Evolutionary conservation across 108 stramenopile genomes (phyloP), one percentile per base, ranked within the genome.

Genomic region (Chaetoceros muelleri): DNA sequence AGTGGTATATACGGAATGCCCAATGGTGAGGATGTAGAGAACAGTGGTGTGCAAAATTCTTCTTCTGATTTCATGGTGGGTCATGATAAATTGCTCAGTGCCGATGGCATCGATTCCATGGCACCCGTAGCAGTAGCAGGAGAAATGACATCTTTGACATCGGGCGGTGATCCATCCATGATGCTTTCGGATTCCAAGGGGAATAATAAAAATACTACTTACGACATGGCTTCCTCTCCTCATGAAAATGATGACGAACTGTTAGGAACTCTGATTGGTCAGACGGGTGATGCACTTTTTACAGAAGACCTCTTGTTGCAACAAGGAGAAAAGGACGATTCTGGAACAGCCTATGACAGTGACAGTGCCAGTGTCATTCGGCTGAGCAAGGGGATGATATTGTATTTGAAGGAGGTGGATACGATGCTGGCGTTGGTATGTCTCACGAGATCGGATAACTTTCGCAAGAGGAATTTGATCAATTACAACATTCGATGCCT

Each of bases 401-500:
- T 97, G 29, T 96, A 96, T 63, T 64, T 98, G 40, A 84, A 90
- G 51, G 90, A 97, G 67, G 96, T 99, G 5, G 92, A 90, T 55
- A 84, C 84, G 13, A 95, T 95, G 80, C 67, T 99, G 45, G 98
- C 96, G 3, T 71, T 99, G 30, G 96, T 99, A n/a, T 96, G 96
- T 70, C 74, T 99, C 51, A 91, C 95, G 25, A 77, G 95, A 24
- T 74, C 86, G 24, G 94, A 95, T 53, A 90, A 95, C 63, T 96
- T 96, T 62, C 73, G 84, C 25, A 95, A 93, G 76, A 89, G 89
- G 65, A 86, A 89, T 24, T 69, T 99, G 52, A 90, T 99, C 57
- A 96, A 99, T 61, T 96, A 92, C 74, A 99, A 99, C 72, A 95
- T 99, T 54, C 85, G 90, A 23, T 85, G 82, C 56, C 69, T 99